A percentile compares a stretch with the other conserved stretches of the same genome.
Evolutionary conservation across 345 rosid species (phyloP).

Genomic region (Euphorbia tirucalli): DNA sequence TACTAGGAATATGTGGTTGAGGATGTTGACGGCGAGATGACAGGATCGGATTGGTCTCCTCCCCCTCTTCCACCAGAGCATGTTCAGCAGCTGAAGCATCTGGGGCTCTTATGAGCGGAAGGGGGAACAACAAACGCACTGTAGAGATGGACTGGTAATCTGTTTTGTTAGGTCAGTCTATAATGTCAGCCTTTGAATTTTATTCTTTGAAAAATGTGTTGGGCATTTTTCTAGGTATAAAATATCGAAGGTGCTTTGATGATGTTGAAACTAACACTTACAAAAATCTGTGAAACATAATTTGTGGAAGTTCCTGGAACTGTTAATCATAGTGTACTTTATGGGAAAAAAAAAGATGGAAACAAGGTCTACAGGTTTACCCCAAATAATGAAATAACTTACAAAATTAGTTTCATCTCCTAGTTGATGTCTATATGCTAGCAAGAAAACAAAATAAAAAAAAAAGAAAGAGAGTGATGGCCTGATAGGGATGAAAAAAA

Average conservation of each 20-base stretch:
- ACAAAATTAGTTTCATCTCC: slow-evolving; percentile 2
- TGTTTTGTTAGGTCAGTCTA: slow-evolving; percentile 31
- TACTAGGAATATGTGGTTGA: slow-evolving; percentile 95
- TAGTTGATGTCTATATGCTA: slow-evolving; percentile 3
- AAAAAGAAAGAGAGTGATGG: neutral
- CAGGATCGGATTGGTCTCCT: slow-evolving; percentile 85
- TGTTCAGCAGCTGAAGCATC: slow-evolving; percentile 84
- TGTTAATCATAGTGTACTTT: slow-evolving; percentile 1
- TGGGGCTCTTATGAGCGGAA: slow-evolving; percentile 65
- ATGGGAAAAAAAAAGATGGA: no score
- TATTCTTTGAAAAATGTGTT: neutral
- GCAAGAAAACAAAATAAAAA: neutral
- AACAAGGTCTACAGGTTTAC: no score
- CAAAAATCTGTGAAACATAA: slow-evolving; percentile 10
- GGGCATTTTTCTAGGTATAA: slow-evolving; percentile 8
- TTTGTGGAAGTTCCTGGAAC: slow-evolving; percentile 12
- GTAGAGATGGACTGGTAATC: slow-evolving; percentile 30
- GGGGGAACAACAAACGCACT: slow-evolving; percentile 15
- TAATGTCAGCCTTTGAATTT: slow-evolving; percentile 4
- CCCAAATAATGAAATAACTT: slow-evolving; percentile 14
- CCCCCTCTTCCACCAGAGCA: slow-evolving; percentile 86
- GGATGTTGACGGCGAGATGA: slow-evolving; percentile 91
- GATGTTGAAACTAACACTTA: neutral
- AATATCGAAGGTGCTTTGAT: neutral
- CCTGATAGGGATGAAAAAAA: no score